Evolutionary conservation across 345 rosid species (phyloP), one percentile per base, ranked within the genome.

Genomic region (Diplotaxis tenuifolia): DNA sequence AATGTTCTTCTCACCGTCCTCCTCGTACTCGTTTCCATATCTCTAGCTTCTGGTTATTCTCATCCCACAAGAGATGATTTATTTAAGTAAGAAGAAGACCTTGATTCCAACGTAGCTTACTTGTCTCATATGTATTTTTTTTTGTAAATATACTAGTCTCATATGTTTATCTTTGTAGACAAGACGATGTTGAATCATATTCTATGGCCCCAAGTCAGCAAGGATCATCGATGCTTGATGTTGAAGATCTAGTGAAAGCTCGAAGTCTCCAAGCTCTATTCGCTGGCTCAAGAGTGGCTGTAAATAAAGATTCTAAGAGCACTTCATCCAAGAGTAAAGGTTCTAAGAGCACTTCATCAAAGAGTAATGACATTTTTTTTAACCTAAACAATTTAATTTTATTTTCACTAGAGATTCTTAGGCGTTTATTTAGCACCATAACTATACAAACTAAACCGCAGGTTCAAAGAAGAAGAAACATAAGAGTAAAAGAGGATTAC

Each of bases 111-210:
- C n/a, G n/a, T n/a, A n/a, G n/a, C n/a, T n/a, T n/a, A n/a, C n/a
- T 64, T 59, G 14, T 67, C 32, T 58, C 52, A n/a, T 32, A n/a
- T 18, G 49, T 14, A 3, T 23, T 10, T 15, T 42, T n/a, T 47
- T 5, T 32, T 1, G 64, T 12, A 19, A 15, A 21, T 6, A 12
- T 7, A n/a, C n/a, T n/a, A n/a, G n/a, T n/a, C n/a, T n/a, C n/a
- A 12, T 32, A 45, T 49, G 42, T 59, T 23, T 23, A 22, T 60
- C 12, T 67, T 3, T 67, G 32, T 50, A 67, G 78, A 18, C 78
- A 75, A 67, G 62, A 68, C 0, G 78, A 53, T 27, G 69, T 53
- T 25, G 65, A 62, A 54, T 27, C 70, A 28, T 50, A 40, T 16
- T 18, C 12, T 29, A 42, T 28, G 28, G 7, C 68, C 68, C 47